Conservation (phyloP, 768 basidiomycete genomes). For the Termitomyces bulborhizus region DNA sequence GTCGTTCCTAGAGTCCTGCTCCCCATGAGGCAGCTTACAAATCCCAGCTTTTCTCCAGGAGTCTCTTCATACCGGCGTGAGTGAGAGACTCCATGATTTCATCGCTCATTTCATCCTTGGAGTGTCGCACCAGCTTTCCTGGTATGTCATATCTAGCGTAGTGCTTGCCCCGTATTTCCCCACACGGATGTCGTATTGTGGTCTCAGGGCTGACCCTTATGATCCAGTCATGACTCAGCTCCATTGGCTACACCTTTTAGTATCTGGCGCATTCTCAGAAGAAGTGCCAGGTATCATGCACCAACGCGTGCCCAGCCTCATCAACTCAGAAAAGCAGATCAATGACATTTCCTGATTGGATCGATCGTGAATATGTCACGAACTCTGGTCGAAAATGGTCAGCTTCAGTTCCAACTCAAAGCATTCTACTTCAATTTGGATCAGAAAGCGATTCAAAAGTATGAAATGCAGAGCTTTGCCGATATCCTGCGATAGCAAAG, state of each 20-base stretch:
- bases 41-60: neutral
- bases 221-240: neutral
- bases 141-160: neutral
- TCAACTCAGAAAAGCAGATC: neutral
- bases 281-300: neutral
- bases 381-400: neutral
- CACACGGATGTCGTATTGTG: neutral
- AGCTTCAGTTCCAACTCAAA: constrained; percentile 1
- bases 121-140: neutral
- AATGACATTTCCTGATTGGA: constrained; percentile 13
- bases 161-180: neutral
- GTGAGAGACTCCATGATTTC: neutral
- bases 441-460: neutral
- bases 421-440: neutral
- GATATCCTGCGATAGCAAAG: neutral
- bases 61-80: neutral
- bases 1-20: neutral
- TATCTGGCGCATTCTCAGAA: neutral
- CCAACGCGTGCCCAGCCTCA: constrained; percentile 10
- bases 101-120: neutral
- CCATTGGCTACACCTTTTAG: neutral
- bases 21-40: neutral
- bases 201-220: neutral
- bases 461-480: neutral
- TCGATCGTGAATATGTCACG: constrained; percentile 11